These are phyloP conservation scores for Brassica juncea DNA, from an alignment of 345 rosid species.

Conservation along the genomic window DNA sequence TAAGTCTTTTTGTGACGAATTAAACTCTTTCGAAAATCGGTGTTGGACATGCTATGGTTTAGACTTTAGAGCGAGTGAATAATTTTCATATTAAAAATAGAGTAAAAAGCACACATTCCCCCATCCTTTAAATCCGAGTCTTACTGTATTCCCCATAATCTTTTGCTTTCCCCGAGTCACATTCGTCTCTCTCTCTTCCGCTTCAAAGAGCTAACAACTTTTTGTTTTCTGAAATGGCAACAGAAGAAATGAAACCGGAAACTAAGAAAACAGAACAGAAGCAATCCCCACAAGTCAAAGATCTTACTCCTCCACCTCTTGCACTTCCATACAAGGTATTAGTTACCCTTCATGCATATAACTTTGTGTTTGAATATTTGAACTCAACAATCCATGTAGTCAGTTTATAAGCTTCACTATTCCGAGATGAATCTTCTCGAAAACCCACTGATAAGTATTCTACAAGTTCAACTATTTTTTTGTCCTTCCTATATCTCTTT, in stretches of 20 bases:
- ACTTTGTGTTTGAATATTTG: not conserved
- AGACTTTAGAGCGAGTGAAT: not conserved
- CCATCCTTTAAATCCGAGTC: slow-evolving; percentile 30
- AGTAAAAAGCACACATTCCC: slow-evolving; percentile 9
- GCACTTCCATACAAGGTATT: slow-evolving; percentile 65
- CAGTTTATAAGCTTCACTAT: not conserved
- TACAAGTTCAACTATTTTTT: not conserved
- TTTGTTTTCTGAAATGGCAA: slow-evolving; percentile 44
- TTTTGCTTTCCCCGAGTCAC: slow-evolving; percentile 31
- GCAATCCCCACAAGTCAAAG: slow-evolving; percentile 28
- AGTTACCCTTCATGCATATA: not conserved
- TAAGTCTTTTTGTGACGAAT: not conserved
- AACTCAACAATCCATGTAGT: not conserved
- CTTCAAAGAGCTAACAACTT: slow-evolving; percentile 22
- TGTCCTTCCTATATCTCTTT: not conserved
- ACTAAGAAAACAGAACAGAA: slow-evolving; percentile 38
- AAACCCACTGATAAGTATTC: not conserved
- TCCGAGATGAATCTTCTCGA: not conserved
- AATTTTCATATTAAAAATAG: not conserved
- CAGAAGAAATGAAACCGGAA: slow-evolving; percentile 45
- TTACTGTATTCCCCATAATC: slow-evolving; percentile 31
- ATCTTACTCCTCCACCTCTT: slow-evolving; percentile 16
- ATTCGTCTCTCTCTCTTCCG: slow-evolving; percentile 15
- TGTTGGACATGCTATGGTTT: not conserved
- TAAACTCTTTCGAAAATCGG: not conserved